Evolutionary conservation across 2,329 filamentous ascomycete species (phyloP).

Genomic region (Sporothrix humicola): DNA sequence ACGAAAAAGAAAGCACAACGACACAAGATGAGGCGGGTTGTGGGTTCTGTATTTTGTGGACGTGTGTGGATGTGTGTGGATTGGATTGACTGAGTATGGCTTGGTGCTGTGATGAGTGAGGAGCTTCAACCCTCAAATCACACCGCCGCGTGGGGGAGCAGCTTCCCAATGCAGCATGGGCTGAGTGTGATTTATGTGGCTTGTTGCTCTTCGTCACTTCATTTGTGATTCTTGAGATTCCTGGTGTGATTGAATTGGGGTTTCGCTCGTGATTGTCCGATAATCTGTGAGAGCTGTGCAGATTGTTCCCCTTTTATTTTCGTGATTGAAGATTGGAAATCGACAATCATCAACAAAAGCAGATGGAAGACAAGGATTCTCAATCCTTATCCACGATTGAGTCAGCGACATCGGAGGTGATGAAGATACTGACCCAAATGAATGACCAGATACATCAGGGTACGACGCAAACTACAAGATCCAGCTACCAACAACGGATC

Average conservation of each 20-base stretch:
- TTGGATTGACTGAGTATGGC: no score
- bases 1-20: constrained; percentile 1
- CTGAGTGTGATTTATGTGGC: constrained; percentile 12
- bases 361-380: not conserved
- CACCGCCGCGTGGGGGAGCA: constrained; percentile 28
- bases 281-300: not conserved
- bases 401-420: constrained; percentile 11
- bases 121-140: not conserved
- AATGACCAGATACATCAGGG: no score
- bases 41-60: not conserved
- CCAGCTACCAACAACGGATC: not conserved
- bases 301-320: not conserved
- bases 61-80: not conserved
- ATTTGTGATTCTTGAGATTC: not conserved
- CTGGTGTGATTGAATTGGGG: not conserved
- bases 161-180: constrained; percentile 14
- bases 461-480: not conserved
- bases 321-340: not conserved
- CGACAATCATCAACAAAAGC: not conserved
- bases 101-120: not conserved
- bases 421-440: constrained; percentile 1
- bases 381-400: constrained; percentile 4
- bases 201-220: no score
- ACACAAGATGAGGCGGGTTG: not conserved
- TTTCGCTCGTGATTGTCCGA: constrained; percentile 5